Base-by-base conservation (phyloP, 768 basidiomycete genomes). In the Stropharia rugosoannulata region DNA sequence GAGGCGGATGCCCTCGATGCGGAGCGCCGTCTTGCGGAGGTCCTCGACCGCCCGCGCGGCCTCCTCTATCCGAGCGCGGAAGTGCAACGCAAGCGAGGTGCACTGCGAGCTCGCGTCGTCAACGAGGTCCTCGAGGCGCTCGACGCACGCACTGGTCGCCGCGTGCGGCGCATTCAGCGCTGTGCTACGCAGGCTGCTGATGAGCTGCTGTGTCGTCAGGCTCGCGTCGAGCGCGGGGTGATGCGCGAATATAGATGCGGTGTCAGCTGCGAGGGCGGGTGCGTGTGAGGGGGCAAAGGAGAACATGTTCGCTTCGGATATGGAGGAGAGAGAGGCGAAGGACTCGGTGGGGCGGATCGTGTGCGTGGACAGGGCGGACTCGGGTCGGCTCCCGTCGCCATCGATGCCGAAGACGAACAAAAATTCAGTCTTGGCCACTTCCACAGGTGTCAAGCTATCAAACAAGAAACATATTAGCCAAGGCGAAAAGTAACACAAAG, bases 381-480 rank as follows among this genome's bases (percentile, higher is more conserved):
- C 71, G 7, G 81, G 73, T 15, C 83, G 79, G n/a, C 74, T 59
- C 37, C 66, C 68, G 47, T 80, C 80, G n/a, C 74, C 64, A 43
- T 80, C 82, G 66, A 89, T 63, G 38, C 80, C 81, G 65, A 90
- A 90, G 2, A 80, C 83, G 15, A 64, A 62, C n/a, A 81, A 80
- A 56, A 87, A 86, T 58, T 89, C 83, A 9, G 85, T 81, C 67
- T 82, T 83, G 22, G 82, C 83, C 8, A 90, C 82, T 56, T 90
- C 86, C 36, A 83, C 61, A 13, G 89, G 80, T 7, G 87, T 90
- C 35, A 90, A 70, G 22, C 85, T 87, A 22, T 52, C 16, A 46
- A 9, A 7, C 25, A 48, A 22, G 22, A 22, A 22, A 22, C 22
- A 46, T 46, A 7, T 46, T 59, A 27, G 55, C 18, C 62, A 53